Base-by-base conservation (phyloP, 305 asterid genomes). In the Fraxinus latifolia region DNA sequence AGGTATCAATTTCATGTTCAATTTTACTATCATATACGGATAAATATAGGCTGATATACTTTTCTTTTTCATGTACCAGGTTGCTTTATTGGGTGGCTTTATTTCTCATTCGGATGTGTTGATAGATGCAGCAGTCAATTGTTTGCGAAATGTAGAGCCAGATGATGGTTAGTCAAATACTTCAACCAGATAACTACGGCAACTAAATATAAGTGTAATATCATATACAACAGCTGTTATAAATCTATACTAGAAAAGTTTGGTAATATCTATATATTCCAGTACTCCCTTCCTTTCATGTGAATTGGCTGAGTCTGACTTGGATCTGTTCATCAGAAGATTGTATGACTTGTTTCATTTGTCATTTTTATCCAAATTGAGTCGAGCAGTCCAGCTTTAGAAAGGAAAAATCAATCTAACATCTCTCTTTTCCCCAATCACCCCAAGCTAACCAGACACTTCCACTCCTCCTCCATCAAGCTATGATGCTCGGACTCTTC, bases 31-130 rank as follows among this genome's bases (percentile, higher is more conserved):
- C 77, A 31, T 37, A 37, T 71, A 70, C 55, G 17, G 75, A 79
- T 68, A 76, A 29, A 75, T 39, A 76, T 19, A 21, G 39, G 81
- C 82, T 86, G 72, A 79, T 76, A 47, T 74, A 72, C 44, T 53
- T 80, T 34, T 60, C 19, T 79, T 79, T 83, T 79, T 55, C 55
- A 27, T 62, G 60, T 83, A 62, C 82, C 88, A 94, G 98, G 92
- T 93, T 74, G 97, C 97, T 21, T 58, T 90, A 79, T 82, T 88
- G 89, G 91, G 94, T 87, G 97, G 95, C 27, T 87, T 93, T 86
- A 79, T 93, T 86, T 92, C 97, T 86, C 97, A 93, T 81, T 81
- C 85, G 3, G 89, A 89, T 82, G 93, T 95, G 86, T 89, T 94
- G 58, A 78, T 92, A 76, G 85, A 86, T 83, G 92, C 96, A 81